A percentile compares a stretch with the other conserved stretches of the same genome.
Conservation (phyloP, 106 monocot species). For the Phalaenopsis aphrodite region DNA sequence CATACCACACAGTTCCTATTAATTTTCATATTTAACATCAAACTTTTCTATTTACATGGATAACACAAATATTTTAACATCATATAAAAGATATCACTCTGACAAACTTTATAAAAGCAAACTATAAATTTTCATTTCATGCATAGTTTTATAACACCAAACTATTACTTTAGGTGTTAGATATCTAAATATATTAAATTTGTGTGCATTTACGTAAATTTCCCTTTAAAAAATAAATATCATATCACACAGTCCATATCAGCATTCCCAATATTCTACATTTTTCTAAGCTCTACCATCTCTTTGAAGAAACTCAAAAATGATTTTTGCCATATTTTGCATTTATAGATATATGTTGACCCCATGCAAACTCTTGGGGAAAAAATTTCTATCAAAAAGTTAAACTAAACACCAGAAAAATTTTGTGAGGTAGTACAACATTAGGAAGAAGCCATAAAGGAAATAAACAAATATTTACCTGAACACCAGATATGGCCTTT, state of each 20-base stretch:
- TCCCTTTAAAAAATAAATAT: not conserved
- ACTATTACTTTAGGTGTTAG: no score
- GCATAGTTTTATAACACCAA: no score
- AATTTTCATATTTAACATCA: no score
- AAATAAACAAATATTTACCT: constrained; percentile 31
- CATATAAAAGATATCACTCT: no score
- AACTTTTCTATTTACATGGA: no score
- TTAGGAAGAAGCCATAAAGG: not conserved
- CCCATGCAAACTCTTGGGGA: no score
- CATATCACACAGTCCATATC: not conserved
- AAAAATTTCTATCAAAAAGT: not conserved
- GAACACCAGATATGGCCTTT: constrained; percentile 95
- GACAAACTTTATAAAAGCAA: no score
- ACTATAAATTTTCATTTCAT: no score
- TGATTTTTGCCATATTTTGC: not conserved
- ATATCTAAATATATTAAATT: no score
- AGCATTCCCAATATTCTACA: not conserved
- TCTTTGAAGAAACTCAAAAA: not conserved
- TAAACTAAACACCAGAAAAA: not conserved
- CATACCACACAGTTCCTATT: no score
- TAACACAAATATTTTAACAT: no score
- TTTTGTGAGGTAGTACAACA: not conserved
- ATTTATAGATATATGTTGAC: not conserved
- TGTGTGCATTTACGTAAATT: no score
- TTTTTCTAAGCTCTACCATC: not conserved